Evolutionary conservation across 371 early-diverging fungal genomes (phyloP), one percentile per base, ranked within the genome.

Genomic region (Rhizomucor miehei): DNA sequence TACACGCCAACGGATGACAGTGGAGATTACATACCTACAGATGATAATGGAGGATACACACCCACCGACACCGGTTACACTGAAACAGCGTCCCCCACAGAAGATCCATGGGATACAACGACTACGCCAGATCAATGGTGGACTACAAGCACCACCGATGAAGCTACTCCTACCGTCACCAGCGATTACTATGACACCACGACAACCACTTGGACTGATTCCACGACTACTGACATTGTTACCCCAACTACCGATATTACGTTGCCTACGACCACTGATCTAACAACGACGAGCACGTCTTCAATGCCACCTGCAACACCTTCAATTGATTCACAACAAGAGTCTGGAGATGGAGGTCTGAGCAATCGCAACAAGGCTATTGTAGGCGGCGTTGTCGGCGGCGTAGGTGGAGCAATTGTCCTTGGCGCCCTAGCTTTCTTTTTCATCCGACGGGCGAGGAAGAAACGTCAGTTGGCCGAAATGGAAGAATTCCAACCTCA

Each of bases 391-490:
- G 56, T 56, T 11, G 56, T 61, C 0, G 62, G 56, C 13, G 51
- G 56, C 17, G 56, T 61, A 14, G 56, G 56, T 9, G 56, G 57
- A 21, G 52, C 53, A 11, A 24, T 46, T 14, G 57, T 52, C 4
- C 4, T 61, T 16, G 52, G 38, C 29, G 62, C 52, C 14, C 16
- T 56, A 20, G 62, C 52, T 0, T 58, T 63, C 24, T 59, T 61
- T 40, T 59, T 52, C 34, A 52, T 66, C 21, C 58, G 62, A 19
- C 54, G 58, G 35, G 35, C 21, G 16, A 55, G 59, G 51, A 50
- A 34, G 25, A 51, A 59, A 35, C 56, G 43, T 10, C 20, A 36
- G 6, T 6, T 19, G 0, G 46, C 38, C 1, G 57, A 57, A 29
- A 38, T 57, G 21, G 57, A 57, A 46, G 52, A 44, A 9, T 57